phyloP scores from a whole-genome alignment of 805 yeast genomes.

The Wickerhamomyces strasburgensis region DNA sequence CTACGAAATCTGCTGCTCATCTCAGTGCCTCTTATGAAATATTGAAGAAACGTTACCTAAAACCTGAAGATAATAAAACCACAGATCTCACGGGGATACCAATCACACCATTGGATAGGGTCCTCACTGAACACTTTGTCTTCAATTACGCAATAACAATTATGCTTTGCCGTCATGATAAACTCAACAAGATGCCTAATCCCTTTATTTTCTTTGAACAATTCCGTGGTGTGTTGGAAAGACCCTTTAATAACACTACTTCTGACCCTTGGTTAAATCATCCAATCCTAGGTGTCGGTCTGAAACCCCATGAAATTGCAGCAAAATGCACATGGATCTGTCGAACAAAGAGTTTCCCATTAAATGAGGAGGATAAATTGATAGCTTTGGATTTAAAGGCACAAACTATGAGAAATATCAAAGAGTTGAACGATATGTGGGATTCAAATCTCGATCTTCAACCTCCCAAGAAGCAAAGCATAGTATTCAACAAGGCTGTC shows the following conservation, averaged over 20 bases:
- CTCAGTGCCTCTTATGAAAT: conserved; percentile 24
- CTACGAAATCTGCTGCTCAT: conserved; percentile 24
- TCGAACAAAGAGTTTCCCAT: conserved; percentile 15
- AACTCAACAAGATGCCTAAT: conserved; percentile 20
- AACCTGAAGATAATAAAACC: conserved; percentile 1
- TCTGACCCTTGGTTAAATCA: conserved; percentile 21
- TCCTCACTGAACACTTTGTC: conserved; percentile 22
- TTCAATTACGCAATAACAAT: conserved; percentile 23
- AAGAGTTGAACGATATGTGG: not conserved
- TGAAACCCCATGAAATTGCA: conserved; percentile 17
- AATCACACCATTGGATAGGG: conserved; percentile 17
- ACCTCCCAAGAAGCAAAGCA: conserved; percentile 12
- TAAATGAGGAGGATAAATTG: conserved; percentile 9
- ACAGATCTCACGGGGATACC: conserved; percentile 1
- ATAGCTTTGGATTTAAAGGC: conserved; percentile 8
- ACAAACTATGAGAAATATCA: conserved; percentile 2
- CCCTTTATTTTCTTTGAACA: conserved; percentile 24
- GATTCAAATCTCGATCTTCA: conserved; percentile 1
- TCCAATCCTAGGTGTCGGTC: conserved; percentile 21
- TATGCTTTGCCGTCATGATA: conserved; percentile 23
- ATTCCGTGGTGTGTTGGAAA: conserved; percentile 11
- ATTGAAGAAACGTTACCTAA: conserved; percentile 20
- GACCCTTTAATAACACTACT: conserved; percentile 7
- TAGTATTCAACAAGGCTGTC: conserved; percentile 14
- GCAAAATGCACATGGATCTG: conserved; percentile 22